phyloP scores from a whole-genome alignment of 352 stramenopile species.

The Globisporangium paroecandrum region DNA sequence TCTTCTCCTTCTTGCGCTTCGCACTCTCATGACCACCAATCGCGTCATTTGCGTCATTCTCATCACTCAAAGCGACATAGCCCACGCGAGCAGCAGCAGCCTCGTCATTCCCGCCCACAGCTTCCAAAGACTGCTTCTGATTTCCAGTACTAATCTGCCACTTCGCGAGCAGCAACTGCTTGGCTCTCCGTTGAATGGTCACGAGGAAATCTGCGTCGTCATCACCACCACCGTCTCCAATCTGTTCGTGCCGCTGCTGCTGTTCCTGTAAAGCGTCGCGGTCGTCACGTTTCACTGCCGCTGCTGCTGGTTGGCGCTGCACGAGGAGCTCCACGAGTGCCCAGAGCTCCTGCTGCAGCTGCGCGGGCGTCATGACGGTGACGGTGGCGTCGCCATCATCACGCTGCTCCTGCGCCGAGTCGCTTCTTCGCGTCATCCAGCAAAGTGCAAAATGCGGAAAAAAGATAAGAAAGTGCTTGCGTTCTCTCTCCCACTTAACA shows the following conservation, averaged over 20 bases:
- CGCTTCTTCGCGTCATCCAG: constrained; percentile 15
- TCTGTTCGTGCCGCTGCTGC: neutral
- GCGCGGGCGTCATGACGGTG: constrained; percentile 12
- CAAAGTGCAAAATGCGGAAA: neutral
- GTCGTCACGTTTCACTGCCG: constrained; percentile 3
- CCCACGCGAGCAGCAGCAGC: neutral
- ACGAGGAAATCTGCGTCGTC: constrained; percentile 22
- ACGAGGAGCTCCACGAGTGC: constrained; percentile 42
- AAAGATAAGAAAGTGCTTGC: neutral
- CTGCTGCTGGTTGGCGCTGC: neutral
- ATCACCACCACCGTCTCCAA: neutral
- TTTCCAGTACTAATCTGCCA: constrained; percentile 8
- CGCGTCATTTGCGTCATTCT: neutral
- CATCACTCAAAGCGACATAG: neutral
- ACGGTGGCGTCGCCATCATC: neutral
- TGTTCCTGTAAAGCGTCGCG: neutral
- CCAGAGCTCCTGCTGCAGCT: constrained; percentile 42
- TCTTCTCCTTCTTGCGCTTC: constrained; percentile 24
- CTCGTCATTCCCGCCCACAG: neutral
- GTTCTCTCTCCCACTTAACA: neutral
- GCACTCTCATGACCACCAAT: constrained; percentile 9
- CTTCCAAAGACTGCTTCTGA: constrained; percentile 5
- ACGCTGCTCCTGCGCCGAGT: neutral
- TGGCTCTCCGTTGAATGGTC: constrained; percentile 25
- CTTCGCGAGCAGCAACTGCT: constrained; percentile 27